A percentile compares a stretch with the other conserved stretches of the same genome.
Conservation (phyloP, 2,329 filamentous ascomycete genomes). For the Neopestalotiopsis clavispora region DNA sequence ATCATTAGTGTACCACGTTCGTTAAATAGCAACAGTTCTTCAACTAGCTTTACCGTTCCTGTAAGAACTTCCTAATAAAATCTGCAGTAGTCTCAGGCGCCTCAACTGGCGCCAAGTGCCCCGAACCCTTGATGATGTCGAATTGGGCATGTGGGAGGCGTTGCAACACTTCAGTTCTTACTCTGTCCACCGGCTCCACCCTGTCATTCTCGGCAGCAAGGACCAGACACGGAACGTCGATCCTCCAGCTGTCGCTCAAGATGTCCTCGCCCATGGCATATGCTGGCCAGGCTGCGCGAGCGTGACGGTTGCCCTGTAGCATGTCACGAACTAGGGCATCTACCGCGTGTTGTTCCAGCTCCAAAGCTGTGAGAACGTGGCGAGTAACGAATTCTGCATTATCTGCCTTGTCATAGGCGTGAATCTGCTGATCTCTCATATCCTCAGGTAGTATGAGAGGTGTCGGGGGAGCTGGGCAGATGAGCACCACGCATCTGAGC, state of each 20-base stretch:
- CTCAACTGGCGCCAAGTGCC: not conserved
- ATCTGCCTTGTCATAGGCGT: conserved; percentile 36
- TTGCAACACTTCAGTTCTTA: not conserved
- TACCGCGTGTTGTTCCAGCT: conserved; percentile 19
- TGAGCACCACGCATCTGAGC: conserved; percentile 37
- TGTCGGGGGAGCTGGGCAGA: conserved; percentile 39
- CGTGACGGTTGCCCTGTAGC: conserved; percentile 31
- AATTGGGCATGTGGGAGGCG: not conserved
- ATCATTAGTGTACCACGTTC: too few relatives aligned
- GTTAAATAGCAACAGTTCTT: too few relatives aligned
- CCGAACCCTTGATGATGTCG: not conserved
- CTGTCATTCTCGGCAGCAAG: conserved; percentile 1
- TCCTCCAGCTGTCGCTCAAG: not conserved
- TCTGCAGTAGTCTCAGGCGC: not conserved
- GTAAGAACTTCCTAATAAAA: not conserved
- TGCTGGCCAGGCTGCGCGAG: conserved; percentile 39
- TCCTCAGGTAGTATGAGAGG: conserved; percentile 36
- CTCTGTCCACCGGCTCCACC: not conserved
- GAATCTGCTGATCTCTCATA: conserved; percentile 38
- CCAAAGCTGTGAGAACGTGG: conserved; percentile 36
- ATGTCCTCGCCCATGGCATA: conserved; percentile 19
- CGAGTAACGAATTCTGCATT: conserved; percentile 35
- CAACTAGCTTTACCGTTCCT: not conserved
- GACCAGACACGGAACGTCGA: not conserved
- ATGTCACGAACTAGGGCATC: conserved; percentile 32